Evolutionary conservation across 2,329 filamentous ascomycete genomes (phyloP).

Genomic region (Colletotrichum plurivorum): DNA sequence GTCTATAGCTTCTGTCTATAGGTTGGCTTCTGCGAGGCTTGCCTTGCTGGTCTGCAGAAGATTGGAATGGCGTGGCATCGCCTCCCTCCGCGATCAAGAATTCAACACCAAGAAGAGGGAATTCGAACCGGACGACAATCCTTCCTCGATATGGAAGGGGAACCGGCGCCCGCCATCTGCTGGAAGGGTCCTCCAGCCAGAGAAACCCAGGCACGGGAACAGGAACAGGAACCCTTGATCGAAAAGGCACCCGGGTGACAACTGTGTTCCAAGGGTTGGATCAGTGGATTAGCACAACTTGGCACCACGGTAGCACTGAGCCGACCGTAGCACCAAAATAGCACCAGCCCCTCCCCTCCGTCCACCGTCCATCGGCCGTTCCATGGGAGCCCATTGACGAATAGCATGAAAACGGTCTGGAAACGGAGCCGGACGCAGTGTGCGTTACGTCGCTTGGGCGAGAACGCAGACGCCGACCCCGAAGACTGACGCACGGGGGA

Average conservation of each 20-base stretch:
- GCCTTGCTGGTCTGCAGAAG: background rate
- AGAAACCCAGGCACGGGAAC: constrained; percentile 12
- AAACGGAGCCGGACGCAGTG: constrained; percentile 7
- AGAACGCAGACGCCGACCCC: background rate
- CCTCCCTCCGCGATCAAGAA: background rate
- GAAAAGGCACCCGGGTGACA: too few relatives aligned
- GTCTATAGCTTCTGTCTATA: too few relatives aligned
- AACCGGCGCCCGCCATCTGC: constrained; percentile 1
- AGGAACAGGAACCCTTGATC: constrained; percentile 19
- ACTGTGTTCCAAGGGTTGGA: background rate
- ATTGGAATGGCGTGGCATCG: too few relatives aligned
- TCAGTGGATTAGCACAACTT: background rate
- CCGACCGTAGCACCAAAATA: constrained; percentile 17
- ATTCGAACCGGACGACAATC: constrained; percentile 16
- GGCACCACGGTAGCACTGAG: constrained; percentile 3
- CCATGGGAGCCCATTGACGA: constrained; percentile 21
- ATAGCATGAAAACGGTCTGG: constrained; percentile 18
- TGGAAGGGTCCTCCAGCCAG: constrained; percentile 16
- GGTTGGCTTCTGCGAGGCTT: background rate
- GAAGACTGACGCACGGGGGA: constrained; percentile 14
- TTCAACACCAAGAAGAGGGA: background rate
- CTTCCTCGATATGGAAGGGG: constrained; percentile 9
- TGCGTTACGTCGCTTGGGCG: constrained; percentile 14
- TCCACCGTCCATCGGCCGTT: background rate
- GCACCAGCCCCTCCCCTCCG: constrained; percentile 7